Percentiles rank a stretch among this genome's conserved stretches.
These are phyloP conservation scores for Lasiodiplodia theobromae DNA, from an alignment of 2,329 filamentous ascomycete species.

Conservation along the genomic window DNA sequence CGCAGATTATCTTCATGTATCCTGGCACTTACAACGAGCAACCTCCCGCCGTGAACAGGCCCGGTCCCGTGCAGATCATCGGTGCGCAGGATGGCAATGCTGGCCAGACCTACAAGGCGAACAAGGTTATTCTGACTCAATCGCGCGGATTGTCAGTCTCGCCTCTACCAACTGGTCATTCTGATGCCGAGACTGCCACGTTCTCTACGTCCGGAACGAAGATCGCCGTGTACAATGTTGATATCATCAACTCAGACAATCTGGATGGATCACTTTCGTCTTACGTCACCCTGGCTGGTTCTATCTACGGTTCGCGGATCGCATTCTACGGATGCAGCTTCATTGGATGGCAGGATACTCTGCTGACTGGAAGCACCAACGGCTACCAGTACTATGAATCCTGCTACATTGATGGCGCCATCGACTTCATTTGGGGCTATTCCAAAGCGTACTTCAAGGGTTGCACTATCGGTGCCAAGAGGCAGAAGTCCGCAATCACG, in stretches of 20 bases:
- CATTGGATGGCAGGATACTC: slow-evolving; percentile 63
- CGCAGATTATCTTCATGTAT: slow-evolving; percentile 66
- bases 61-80: slow-evolving; percentile 59
- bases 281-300: slow-evolving; percentile 5
- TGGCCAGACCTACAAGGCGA: slow-evolving; percentile 56
- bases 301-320: slow-evolving; percentile 7
- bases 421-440: slow-evolving; percentile 64
- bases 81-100: slow-evolving; percentile 61
- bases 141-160: slow-evolving; percentile 34
- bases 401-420: slow-evolving; percentile 62
- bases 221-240: slow-evolving; percentile 67
- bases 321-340: slow-evolving; percentile 61
- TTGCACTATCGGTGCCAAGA: slow-evolving; percentile 33
- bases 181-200: slow-evolving; percentile 60
- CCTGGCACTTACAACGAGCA: slow-evolving; percentile 65
- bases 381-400: slow-evolving; percentile 63
- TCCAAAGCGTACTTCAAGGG: slow-evolving; percentile 55
- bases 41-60: slow-evolving; percentile 57
- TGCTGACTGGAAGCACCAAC: slow-evolving; percentile 39
- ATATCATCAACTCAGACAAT: slow-evolving; percentile 61
- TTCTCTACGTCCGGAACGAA: slow-evolving; percentile 53
- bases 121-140: slow-evolving; percentile 61
- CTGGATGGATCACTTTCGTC: slow-evolving; percentile 52
- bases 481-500: slow-evolving; percentile 33
- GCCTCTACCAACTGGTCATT: background rate